Conservation (phyloP, 2,329 filamentous ascomycete species). For the Dactylellina sp. region DNA sequence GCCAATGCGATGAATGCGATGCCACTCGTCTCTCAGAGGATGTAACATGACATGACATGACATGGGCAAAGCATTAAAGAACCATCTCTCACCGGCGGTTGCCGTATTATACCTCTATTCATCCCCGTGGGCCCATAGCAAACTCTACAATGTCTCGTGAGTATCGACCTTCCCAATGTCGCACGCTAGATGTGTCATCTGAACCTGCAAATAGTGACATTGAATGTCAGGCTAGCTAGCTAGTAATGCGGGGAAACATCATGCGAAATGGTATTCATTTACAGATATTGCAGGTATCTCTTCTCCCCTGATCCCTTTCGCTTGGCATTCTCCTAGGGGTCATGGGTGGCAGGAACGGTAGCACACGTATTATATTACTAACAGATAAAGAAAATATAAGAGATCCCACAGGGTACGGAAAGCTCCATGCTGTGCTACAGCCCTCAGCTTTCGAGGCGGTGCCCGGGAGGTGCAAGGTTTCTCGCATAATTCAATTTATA, state of each 20-base stretch:
- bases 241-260: constrained; percentile 30
- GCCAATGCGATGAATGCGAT: constrained; percentile 10
- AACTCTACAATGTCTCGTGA: constrained; percentile 19
- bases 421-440: constrained; percentile 12
- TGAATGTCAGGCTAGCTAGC: background rate
- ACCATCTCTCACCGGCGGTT: constrained; percentile 11
- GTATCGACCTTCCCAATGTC: constrained; percentile 49
- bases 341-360: constrained; percentile 30
- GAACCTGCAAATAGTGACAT: constrained; percentile 17
- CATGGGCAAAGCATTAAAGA: background rate
- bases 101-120: constrained; percentile 14
- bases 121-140: constrained; percentile 10
- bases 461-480: constrained; percentile 6
- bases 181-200: constrained; percentile 31
- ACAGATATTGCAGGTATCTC: constrained; percentile 26
- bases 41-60: constrained; percentile 21
- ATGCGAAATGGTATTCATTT: constrained; percentile 24
- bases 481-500: constrained; percentile 23
- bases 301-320: constrained; percentile 22
- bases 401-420: constrained; percentile 3
- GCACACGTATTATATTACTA: constrained; percentile 16
- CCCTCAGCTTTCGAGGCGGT: constrained; percentile 13
- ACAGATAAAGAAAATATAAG: background rate
- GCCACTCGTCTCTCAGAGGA: constrained; percentile 2
- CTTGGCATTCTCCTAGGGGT: constrained; percentile 8